Evolutionary conservation across 2,329 filamentous ascomycete genomes (phyloP), one percentile per base, ranked within the genome.

Genomic region (Cladosporium sp.): DNA sequence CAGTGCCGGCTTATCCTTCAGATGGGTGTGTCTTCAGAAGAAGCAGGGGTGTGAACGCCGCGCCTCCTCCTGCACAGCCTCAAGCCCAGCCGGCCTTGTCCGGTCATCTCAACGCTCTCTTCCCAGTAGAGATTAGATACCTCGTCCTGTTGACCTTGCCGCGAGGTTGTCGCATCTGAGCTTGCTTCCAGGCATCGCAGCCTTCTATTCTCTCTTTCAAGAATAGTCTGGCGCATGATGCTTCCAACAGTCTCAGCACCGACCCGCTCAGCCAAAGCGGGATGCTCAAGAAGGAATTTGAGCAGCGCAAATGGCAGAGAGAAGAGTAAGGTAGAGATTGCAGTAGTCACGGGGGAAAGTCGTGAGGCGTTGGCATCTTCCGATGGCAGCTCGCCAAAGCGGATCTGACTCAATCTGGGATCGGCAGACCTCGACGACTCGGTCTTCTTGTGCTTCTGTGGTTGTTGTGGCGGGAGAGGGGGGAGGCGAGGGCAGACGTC

Each of bases 281-380:
- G 78, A 52, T 84, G 84, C 65, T 88, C 86, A 36, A 92, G 77
- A 1, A 90, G 73, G 60, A 80, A 79, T 71, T 88, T 86, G 22
- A 92, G 76, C 28, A 87, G 76, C 14, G 81, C 76, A 64, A 88
- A 89, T 0, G 89, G 89, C 5, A 92, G 74, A 40, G 89, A 89
- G 55, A 90, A 74, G 2, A 92, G 76, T 20, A 90, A 76, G 28
- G 82, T 85, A 0, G 89, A 91, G 5, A 92, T 74, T 0, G 81
- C 72, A 0, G 78, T 76, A 22, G 80, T 78, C 30, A 78, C 63
- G 5, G 61, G 57, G 3, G 66, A 66, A 19, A 70, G 73, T 17
- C 30, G 12, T 19, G 54, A 20, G 2, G 54, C 20, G 3, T 45
- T 43, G 9, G 51, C 51, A 5, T 34, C 42, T 11, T 75, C 75